Evolutionary conservation across 2,329 filamentous ascomycete genomes (phyloP), one percentile per base, ranked within the genome.

Genomic region (Claviceps maximensis): DNA sequence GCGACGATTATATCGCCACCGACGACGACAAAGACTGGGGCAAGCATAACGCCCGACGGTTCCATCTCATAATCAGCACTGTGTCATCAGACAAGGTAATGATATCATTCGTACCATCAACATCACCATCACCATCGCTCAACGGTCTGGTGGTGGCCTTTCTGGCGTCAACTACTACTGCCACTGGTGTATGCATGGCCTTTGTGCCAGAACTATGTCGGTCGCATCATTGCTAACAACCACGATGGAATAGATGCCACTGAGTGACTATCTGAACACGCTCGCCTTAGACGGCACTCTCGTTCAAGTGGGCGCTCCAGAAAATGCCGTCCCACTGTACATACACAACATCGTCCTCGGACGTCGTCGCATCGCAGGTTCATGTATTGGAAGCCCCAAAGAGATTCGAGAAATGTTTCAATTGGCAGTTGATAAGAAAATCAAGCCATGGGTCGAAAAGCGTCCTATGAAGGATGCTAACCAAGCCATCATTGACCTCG

Each of bases 31-130:
- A 68, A 29, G 74, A 75, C 57, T 83, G 80, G 80, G 69, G 67
- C 5, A 73, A 67, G 58, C 75, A 74, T 57, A 70, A 82, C 58
- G 67, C 68, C 27, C 65, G 69, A 21, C 70, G 69, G 4, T 70
- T 83, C 52, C 79, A 83, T 60, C 63, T 84, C 12, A 80, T 83
- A 60, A 67, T 84, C 55, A 77, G 69, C 53, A 83, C 80, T 1
- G 75, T 81, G 15, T 78, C 76, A 2, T 63, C 59, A 40, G 53
- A 58, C 13, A 58, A 65, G 47, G 60, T 62, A 58, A n/a, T 54
- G 46, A 12, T 13, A 12, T 12, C 10, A 19, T 25, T 6, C 2
- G 6, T 1, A 15, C 4, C 12, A 29, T 29, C 9, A 6, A 29
- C 8, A 4, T 29, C n/a, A n/a, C n/a, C n/a, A 29, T 29, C 4